Evolutionary conservation across 1,284 basidiomycete species (phyloP).

Genomic region (Microbotryum silenes-acaulis): DNA sequence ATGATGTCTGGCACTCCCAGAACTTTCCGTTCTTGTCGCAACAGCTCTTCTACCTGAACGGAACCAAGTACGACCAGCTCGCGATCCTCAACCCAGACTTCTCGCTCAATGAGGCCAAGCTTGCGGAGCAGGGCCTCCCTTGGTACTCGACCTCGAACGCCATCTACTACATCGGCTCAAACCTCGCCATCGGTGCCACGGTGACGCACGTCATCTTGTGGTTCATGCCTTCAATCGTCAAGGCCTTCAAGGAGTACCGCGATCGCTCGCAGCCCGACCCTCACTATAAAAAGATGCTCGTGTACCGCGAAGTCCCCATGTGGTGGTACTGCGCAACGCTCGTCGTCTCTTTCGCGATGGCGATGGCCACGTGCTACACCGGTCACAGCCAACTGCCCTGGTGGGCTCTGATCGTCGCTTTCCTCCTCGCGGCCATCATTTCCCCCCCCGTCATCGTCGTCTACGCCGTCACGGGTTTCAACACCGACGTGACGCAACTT

Average conservation of each 20-base stretch:
- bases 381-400: slow-evolving; percentile 51
- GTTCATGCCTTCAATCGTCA: slow-evolving; percentile 51
- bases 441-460: slow-evolving; percentile 52
- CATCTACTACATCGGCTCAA: slow-evolving; percentile 25
- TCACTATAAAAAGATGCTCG: slow-evolving; percentile 49
- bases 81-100: slow-evolving; percentile 79
- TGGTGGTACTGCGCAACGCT: slow-evolving; percentile 58
- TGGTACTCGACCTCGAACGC: slow-evolving; percentile 23
- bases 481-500: slow-evolving; percentile 41
- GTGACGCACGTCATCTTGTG: slow-evolving; percentile 50
- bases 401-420: slow-evolving; percentile 49
- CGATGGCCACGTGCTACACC: slow-evolving; percentile 45
- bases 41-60: slow-evolving; percentile 52
- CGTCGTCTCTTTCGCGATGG: slow-evolving; percentile 48
- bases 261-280: slow-evolving; percentile 48
- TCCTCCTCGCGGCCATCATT: slow-evolving; percentile 50
- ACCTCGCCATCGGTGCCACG: slow-evolving; percentile 36
- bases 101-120: slow-evolving; percentile 61
- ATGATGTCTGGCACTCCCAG: slow-evolving; percentile 51
- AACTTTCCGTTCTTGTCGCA: slow-evolving; percentile 56
- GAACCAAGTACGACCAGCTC: slow-evolving; percentile 54
- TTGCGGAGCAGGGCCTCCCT: slow-evolving; percentile 23
- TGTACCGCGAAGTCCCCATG: slow-evolving; percentile 52
- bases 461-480: slow-evolving; percentile 49
- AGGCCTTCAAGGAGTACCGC: slow-evolving; percentile 38